phyloP scores from a whole-genome alignment of 2,329 filamentous ascomycete species.

The Neocatenulostroma microsporum region DNA sequence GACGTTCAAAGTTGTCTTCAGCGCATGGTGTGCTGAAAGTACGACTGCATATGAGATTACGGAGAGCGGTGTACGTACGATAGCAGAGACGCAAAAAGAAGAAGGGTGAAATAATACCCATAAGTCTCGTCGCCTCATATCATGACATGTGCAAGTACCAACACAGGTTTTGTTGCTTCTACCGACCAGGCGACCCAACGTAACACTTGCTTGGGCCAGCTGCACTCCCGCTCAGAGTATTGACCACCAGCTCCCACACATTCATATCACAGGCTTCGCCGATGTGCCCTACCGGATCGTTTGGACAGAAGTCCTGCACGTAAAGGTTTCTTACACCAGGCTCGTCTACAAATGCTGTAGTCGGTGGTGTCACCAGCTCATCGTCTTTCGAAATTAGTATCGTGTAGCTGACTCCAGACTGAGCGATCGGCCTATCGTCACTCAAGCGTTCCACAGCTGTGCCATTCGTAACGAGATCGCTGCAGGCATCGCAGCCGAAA shows the following conservation, averaged over 20 bases:
- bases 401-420: constrained; percentile 15
- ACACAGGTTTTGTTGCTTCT: too few species aligned
- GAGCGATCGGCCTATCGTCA: constrained; percentile 16
- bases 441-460: constrained; percentile 10
- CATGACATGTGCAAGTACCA: too few species aligned
- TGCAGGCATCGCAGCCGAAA: constrained; percentile 17
- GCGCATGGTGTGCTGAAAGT: constrained; percentile 58
- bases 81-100: not conserved
- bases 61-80: constrained; percentile 47
- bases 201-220: constrained; percentile 13
- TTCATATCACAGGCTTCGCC: constrained; percentile 20
- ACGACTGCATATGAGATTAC: constrained; percentile 69
- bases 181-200: constrained; percentile 14
- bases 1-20: constrained; percentile 85
- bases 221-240: constrained; percentile 14
- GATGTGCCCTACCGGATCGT: constrained; percentile 18
- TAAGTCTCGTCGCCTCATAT: too few species aligned
- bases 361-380: constrained; percentile 18
- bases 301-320: constrained; percentile 18
- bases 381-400: constrained; percentile 16
- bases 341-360: constrained; percentile 17
- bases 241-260: constrained; percentile 18
- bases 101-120: too few species aligned
- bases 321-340: constrained; percentile 17
- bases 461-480: constrained; percentile 14